Evolutionary conservation across 306 rosid genomes (phyloP), one percentile per base, ranked within the genome.

Genomic region (Rosa chinensis): DNA sequence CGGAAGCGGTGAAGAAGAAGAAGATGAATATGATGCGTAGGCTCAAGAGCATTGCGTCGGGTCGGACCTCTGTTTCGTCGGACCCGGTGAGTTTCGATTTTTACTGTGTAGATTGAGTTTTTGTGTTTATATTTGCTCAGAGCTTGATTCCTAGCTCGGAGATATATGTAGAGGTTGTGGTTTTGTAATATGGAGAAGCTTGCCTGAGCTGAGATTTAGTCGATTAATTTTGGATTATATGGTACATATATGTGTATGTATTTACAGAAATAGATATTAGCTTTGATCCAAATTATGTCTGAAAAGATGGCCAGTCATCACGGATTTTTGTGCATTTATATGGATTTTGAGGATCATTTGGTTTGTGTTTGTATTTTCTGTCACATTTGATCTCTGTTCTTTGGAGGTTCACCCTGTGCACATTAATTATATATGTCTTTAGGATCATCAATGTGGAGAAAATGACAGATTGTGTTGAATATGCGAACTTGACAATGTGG

Each of bases 31-130:
- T 94, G 98, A 91, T 96, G 99, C 91, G 99, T 81, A 87, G 98
- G 84, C 89, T 96, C 72, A 96, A 93, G 80, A 96, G 97, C 97
- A 91, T 96, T 91, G 94, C 99, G 71, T 93, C 99, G 47, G 99
- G 99, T 39, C 87, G 98, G 71, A 84, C 90, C 72, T 96, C 99
- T 18, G 56, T 96, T 86, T 93, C 98, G 16, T 91, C 99, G 67
- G 99, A 96, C 71, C 96, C 94, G 73, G 99, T 96, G 81, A 88
- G 97, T 80, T 53, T 52, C 2, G 47, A 6, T 50, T 66, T 66
- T 66, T 1, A 8, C 47, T 8, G 47, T 32, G 35, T 32, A 32
- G 1, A 49, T 69, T 32, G 35, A 32, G 47, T 59, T 68, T 61
- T 67, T 55, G 78, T 20, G 55, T 49, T 49, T 66, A 17, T 14